Base-by-base conservation (phyloP, 805 yeast species). In the Monosporozyma aerobia region DNA sequence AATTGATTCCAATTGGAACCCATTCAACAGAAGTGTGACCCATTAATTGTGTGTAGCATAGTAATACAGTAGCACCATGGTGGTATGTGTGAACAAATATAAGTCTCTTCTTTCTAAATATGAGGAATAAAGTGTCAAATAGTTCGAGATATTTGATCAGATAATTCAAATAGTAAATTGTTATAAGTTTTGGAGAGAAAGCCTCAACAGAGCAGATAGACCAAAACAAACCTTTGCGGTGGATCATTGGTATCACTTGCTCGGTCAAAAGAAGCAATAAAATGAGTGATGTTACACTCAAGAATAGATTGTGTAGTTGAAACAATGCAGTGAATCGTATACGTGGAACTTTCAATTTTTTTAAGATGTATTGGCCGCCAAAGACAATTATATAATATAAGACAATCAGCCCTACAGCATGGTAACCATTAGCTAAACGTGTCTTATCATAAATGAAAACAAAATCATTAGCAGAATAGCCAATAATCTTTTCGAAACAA, bases 51-150 rank as follows among this genome's bases (percentile, higher is more conserved):
- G 90, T 83, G 78, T 82, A 86, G 65, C 94, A 86, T 59, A 86
- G 72, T 58, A 86, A 71, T 22, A 90, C 92, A 46, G 94, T 86
- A 47, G 92, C 92, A 62, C 92, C 92, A 62, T 86, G 94, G 69
- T 86, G 94, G 71, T 86, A 86, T 55, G 87, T 82, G 73, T 86
- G 94, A 64, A 86, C 76, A 65, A 86, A 85, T 49, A 85, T 77
- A 61, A 86, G 77, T 63, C 80, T 82, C 76, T 86, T 86, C 68
- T 81, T 84, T 73, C 84, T 86, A 52, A 86, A 80, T 47, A 86
- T 87, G 60, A 86, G 74, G 70, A 85, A 85, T 14, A 85, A 73
- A 35, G 94, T 86, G 69, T 86, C 92, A 52, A 85, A 64, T 62
- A 86, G 81, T 68, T 86, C 94, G 53, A 77, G 58, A 66, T 77